phyloP scores from a whole-genome alignment of 2,329 filamentous ascomycete species.

The Phaeomoniella chlamydospora region DNA sequence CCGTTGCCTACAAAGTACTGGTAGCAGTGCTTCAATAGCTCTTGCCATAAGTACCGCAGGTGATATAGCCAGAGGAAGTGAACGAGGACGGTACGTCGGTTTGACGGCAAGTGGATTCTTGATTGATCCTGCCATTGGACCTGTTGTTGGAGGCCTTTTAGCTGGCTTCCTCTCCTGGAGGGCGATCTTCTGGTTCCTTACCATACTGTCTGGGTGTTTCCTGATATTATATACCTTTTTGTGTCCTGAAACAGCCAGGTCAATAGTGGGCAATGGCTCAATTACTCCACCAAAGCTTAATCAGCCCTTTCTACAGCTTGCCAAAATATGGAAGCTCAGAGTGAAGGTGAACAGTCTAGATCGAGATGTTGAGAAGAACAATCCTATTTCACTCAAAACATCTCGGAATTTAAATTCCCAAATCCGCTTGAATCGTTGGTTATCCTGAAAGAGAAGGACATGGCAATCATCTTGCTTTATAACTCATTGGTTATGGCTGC shows the following conservation, averaged over 20 bases:
- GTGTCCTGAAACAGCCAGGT: slow-evolving; percentile 24
- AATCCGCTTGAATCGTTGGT: slow-evolving; percentile 27
- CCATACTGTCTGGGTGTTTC: slow-evolving; percentile 5
- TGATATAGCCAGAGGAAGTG: slow-evolving; percentile 53
- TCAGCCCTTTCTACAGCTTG: slow-evolving; percentile 1
- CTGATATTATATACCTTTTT: background rate
- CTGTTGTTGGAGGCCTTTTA: slow-evolving; percentile 20
- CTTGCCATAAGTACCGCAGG: slow-evolving; percentile 57
- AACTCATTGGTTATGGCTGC: slow-evolving; percentile 19
- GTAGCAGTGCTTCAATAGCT: slow-evolving; percentile 56
- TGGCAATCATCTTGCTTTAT: slow-evolving; percentile 18
- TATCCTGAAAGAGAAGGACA: slow-evolving; percentile 24
- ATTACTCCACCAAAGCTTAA: slow-evolving; percentile 9
- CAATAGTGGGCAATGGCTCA: slow-evolving; percentile 15
- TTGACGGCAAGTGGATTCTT: slow-evolving; percentile 44
- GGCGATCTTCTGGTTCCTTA: slow-evolving; percentile 27
- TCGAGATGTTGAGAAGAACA: no score
- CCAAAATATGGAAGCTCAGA: background rate
- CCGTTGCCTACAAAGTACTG: slow-evolving; percentile 27
- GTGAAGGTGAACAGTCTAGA: no score
- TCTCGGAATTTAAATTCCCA: no score
- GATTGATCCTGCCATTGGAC: slow-evolving; percentile 19
- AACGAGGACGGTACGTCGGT: slow-evolving; percentile 61
- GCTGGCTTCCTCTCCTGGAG: slow-evolving; percentile 22
- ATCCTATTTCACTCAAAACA: no score